Evolutionary conservation across 2,329 filamentous ascomycete species (phyloP), one percentile per base, ranked within the genome.

Genomic region (Mycocentrospora acerina): DNA sequence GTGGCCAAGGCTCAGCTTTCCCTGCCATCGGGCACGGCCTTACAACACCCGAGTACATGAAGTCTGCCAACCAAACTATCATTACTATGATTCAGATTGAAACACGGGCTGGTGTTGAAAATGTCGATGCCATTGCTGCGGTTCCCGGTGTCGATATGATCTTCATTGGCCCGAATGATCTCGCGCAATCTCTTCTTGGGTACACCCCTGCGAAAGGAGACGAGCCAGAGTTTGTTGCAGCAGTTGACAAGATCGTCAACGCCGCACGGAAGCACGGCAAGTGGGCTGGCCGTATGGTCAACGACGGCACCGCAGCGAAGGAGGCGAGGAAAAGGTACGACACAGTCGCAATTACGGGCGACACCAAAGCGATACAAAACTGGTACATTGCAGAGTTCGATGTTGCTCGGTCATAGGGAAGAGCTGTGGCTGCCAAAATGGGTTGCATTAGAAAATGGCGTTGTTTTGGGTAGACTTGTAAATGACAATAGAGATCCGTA

Each of bases 51-150:
- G 75, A 79, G 43, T 82, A 81, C 46, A 71, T 81, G 34, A 72
- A 78, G 50, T 71, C 78, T 27, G 78, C 78, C 31, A 81, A 81
- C 53, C 70, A 73, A 7, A 72, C 73, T 19, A 70, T 85, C 15
- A 59, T 85, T 41, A 83, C 79, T 12, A 82, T 84, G 67, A 79
- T 85, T 9, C 82, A 85, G 61, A 85, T 86, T 35, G 82, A 86
- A 67, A 85, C 82, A 0, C 69, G 71, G 44, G 81, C 83, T 58
- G 81, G 81, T 1, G 67, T 85, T 11, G 75, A 73, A 31, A 73
- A 74, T 36, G 67, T 85, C 1, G 80, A 84, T 24, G 78, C 77
- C 32, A 85, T 86, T 59, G 80, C 80, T 28, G 71, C 75, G 14
- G 70, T 82, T 15, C 66, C 79, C 3, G 79, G 79, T 3, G 70